phyloP scores from a whole-genome alignment of 2,329 filamentous ascomycete genomes.

The Ascochyta viciae-villosae region DNA sequence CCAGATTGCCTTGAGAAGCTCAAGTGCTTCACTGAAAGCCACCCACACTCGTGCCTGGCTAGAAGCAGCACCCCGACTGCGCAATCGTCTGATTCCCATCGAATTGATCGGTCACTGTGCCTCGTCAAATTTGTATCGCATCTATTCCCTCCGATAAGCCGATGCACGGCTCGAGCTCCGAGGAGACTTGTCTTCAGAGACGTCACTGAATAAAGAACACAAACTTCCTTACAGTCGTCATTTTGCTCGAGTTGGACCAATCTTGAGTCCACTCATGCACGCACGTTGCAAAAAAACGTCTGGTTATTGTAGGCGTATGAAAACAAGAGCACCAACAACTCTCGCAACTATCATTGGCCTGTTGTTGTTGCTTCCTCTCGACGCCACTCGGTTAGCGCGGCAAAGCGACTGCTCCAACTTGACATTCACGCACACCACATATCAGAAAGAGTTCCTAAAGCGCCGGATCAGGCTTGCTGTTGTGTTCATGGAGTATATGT shows the following conservation, averaged over 20 bases:
- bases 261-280: background rate
- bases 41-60: background rate
- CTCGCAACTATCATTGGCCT: background rate
- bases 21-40: background rate
- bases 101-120: background rate
- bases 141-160: background rate
- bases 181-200: background rate
- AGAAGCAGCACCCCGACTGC: background rate
- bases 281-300: background rate
- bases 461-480: background rate
- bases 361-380: background rate
- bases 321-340: background rate
- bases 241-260: background rate
- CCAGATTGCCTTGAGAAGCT: background rate
- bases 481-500: background rate
- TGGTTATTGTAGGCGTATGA: background rate
- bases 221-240: background rate
- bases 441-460: background rate
- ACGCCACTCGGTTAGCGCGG: background rate
- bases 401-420: background rate
- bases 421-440: background rate
- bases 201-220: background rate
- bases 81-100: background rate
- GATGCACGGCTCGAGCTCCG: background rate
- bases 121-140: background rate